These are phyloP conservation scores for Cladophialophora bantiana DNA, from an alignment of 2,329 filamentous ascomycete species.

Conservation along the genomic window DNA sequence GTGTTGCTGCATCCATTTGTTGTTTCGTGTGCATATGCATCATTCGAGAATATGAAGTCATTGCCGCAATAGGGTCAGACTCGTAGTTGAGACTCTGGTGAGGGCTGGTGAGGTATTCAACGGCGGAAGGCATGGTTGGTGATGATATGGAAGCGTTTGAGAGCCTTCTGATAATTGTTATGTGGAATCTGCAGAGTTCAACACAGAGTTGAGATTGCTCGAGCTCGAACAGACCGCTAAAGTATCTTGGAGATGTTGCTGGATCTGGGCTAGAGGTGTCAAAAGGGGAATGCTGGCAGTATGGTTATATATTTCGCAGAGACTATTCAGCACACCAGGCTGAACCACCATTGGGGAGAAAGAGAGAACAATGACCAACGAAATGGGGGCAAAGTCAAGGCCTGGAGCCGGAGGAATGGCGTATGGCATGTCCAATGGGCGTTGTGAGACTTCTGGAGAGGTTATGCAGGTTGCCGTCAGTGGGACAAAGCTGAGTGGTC, in stretches of 20 bases:
- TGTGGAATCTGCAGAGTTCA: not conserved
- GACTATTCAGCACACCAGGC: slow-evolving; percentile 15
- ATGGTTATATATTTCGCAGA: slow-evolving; percentile 21
- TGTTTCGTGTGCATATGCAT: slow-evolving; percentile 72
- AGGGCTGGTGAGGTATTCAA: slow-evolving; percentile 37
- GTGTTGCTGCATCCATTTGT: slow-evolving; percentile 67
- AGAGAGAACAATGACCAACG: slow-evolving; percentile 1
- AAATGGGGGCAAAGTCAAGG: slow-evolving; percentile 10
- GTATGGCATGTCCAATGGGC: slow-evolving; percentile 11
- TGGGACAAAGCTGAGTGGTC: slow-evolving; percentile 15
- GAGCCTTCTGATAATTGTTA: not conserved
- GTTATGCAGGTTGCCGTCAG: slow-evolving; percentile 34
- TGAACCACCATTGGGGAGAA: slow-evolving; percentile 8
- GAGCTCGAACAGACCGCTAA: not conserved
- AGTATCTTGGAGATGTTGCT: not conserved
- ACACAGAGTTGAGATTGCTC: not conserved
- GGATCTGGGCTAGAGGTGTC: not conserved
- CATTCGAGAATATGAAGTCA: slow-evolving; percentile 60
- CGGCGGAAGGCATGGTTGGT: slow-evolving; percentile 36
- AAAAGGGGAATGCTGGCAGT: not conserved
- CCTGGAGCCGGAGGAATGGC: slow-evolving; percentile 17
- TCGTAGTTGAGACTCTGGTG: slow-evolving; percentile 34
- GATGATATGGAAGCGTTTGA: not conserved
- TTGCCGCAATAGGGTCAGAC: slow-evolving; percentile 38
- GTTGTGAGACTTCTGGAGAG: slow-evolving; percentile 19